Evolutionary conservation across 306 rosid genomes (phyloP), one percentile per base, ranked within the genome.

Genomic region (Quercus parvula): DNA sequence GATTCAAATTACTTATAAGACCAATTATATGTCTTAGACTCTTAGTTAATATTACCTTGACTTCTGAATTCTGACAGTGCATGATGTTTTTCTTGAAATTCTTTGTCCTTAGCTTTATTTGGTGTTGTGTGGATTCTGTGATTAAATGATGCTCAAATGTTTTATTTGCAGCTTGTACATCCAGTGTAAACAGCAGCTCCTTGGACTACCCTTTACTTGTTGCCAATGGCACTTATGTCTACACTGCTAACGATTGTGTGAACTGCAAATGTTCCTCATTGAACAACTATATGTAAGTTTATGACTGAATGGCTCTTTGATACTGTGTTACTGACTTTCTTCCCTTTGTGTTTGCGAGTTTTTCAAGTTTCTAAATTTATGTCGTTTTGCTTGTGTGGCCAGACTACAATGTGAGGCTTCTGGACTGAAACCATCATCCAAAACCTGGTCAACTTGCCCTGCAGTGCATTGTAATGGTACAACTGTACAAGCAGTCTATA

Each of bases 401-500:
- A 88, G 97, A 78, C 84, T 94, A n/a, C 89, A 90, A 20, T 92
- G 98, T 24, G 83, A 83, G 84, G 74, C 90, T 35, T 91, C 99
- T 1, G 76, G 81, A 13, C 35, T 62, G 10, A 87, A 80, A 71
- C 83, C 92, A 33, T 24, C 77, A 7, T 76, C 82, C 15, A 74
- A 52, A 11, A 49, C 15, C n/a, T 89, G 91, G 94, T 6, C 55
- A 0, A 24, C 72, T 30, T 92, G 99, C 76, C 94, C 97, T 4
- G 20, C 93, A 13, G 38, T 52, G 78, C 55, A 79, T 80, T 92
- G 99, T 71, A 38, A 28, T 8, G 76, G 7, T 30, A 74, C n/a
- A n/a, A n/a, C n/a, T n/a, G n/a, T n/a, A n/a, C 85, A 6, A 27
- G 4, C 75, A 76, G 51, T 68, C 38, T 83, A 25, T 11, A 8